Conservation (phyloP, 2,329 filamentous ascomycete genomes). For the Pseudocercospora eumusae region DNA sequence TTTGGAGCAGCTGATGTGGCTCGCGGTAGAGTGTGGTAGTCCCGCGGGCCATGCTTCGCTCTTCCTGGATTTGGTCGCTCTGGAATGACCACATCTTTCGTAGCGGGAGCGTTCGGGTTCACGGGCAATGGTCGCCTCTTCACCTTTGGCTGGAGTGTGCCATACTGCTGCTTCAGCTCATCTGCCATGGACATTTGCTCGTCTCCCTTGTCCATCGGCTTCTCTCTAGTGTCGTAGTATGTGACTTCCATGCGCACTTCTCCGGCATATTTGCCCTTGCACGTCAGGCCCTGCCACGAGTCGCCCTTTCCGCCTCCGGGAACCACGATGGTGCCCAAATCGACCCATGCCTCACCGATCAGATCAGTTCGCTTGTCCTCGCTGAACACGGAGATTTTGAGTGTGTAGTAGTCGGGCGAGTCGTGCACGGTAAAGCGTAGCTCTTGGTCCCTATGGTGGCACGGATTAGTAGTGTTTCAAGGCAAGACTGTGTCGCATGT, state of each 20-base stretch:
- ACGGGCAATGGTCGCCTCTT: slow-evolving; percentile 83
- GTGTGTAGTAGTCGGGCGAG: slow-evolving; percentile 90
- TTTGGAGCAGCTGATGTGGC: slow-evolving; percentile 30
- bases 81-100: slow-evolving; percentile 33
- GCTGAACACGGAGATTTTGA: slow-evolving; percentile 96
- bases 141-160: slow-evolving; percentile 46
- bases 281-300: slow-evolving; percentile 84
- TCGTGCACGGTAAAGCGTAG: slow-evolving; percentile 95
- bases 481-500: not conserved
- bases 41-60: slow-evolving; percentile 40
- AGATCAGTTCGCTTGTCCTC: slow-evolving; percentile 97
- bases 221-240: slow-evolving; percentile 87
- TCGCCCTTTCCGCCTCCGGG: slow-evolving; percentile 91
- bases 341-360: slow-evolving; percentile 91
- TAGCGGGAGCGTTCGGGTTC: slow-evolving; percentile 60
- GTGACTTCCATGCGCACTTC: slow-evolving; percentile 94
- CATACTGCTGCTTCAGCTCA: slow-evolving; percentile 32
- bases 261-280: slow-evolving; percentile 91
- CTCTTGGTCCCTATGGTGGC: slow-evolving; percentile 82
- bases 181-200: slow-evolving; percentile 46
- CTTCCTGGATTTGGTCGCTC: slow-evolving; percentile 32
- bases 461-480: slow-evolving; percentile 20
- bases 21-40: slow-evolving; percentile 31
- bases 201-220: slow-evolving; percentile 66
- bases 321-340: slow-evolving; percentile 76